Percentiles rank a stretch among this genome's conserved stretches.
Evolutionary conservation across 768 basidiomycete genomes (phyloP).

Genomic region (Tephrocybe sp.): DNA sequence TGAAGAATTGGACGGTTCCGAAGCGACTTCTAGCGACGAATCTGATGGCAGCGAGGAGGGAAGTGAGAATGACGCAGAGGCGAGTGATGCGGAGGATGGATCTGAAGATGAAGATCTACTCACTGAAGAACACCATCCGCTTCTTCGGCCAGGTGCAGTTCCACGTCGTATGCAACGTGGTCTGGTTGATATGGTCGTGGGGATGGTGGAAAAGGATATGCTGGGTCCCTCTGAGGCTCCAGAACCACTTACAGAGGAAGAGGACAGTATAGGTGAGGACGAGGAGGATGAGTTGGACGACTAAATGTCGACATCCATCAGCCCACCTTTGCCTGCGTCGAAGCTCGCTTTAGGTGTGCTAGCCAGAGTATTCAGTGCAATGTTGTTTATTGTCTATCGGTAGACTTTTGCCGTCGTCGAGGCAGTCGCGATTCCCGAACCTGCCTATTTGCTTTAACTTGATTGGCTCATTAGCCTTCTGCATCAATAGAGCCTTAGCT

Average conservation of each 20-base stretch:
- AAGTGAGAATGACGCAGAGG: constrained; percentile 8
- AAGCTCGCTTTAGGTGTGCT: background rate
- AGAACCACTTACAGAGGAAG: constrained; percentile 22
- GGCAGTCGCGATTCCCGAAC: too few relatives aligned
- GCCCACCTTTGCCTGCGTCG: background rate
- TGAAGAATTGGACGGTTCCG: constrained; percentile 31
- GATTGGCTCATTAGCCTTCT: too few relatives aligned
- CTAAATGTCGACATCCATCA: constrained; percentile 12
- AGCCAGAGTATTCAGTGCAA: too few relatives aligned
- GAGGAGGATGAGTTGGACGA: constrained; percentile 51
- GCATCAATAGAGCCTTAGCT: too few relatives aligned
- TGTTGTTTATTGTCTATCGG: too few relatives aligned
- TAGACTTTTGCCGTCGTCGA: too few relatives aligned
- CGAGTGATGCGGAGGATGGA: constrained; percentile 19
- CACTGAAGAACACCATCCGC: constrained; percentile 54
- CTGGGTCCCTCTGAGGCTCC: constrained; percentile 27
- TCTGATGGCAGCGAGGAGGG: constrained; percentile 19
- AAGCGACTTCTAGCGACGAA: constrained; percentile 25
- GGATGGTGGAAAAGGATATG: constrained; percentile 56
- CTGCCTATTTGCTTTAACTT: too few relatives aligned
- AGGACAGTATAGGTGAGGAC: constrained; percentile 34
- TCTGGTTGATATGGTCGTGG: constrained; percentile 61
- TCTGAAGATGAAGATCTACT: constrained; percentile 42
- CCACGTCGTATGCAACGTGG: constrained; percentile 61
- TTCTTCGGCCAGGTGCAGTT: constrained; percentile 65